Conservation (phyloP, 306 rosid species). For the Vigna nakashimae region DNA sequence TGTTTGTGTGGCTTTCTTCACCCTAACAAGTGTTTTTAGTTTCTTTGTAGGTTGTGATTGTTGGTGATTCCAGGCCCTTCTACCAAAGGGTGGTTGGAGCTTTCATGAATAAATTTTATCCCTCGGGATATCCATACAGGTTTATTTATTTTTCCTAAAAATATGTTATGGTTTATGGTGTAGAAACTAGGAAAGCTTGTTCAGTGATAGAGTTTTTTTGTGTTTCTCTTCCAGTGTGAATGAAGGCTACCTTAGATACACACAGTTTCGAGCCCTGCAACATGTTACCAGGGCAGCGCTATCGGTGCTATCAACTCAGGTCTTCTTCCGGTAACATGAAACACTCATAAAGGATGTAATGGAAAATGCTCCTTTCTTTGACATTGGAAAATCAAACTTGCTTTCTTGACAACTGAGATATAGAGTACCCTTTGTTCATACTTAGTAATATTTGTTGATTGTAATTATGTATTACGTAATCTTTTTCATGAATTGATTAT, state of each 20-base stretch:
- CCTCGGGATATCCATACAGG: constrained; percentile 97
- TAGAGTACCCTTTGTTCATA: neutral
- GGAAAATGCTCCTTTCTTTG: neutral
- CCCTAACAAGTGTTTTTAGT: constrained; percentile 18
- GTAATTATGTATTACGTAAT: neutral
- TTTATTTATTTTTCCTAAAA: neutral
- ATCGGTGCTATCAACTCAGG: constrained; percentile 96
- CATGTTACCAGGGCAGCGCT: constrained; percentile 83
- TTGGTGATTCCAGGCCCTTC: constrained; percentile 76
- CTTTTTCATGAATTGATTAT: constrained; percentile 30
- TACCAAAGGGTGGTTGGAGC: constrained; percentile 65
- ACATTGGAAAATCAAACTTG: constrained; percentile 10
- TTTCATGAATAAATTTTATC: constrained; percentile 79
- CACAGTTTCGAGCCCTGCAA: constrained; percentile 93
- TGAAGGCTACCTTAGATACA: constrained; percentile 93
- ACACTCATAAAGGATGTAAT: constrained; percentile 10
- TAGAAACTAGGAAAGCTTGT: neutral
- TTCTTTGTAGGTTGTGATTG: constrained; percentile 55
- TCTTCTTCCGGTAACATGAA: constrained; percentile 46
- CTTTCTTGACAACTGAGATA: constrained; percentile 8
- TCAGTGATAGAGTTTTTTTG: neutral
- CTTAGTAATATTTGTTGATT: neutral
- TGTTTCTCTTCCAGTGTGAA: constrained; percentile 66
- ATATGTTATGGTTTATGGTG: neutral
- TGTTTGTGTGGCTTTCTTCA: constrained; percentile 23